Conservation (phyloP, 192 early-diverging fungal species). For the Coemansia sp. region DNA sequence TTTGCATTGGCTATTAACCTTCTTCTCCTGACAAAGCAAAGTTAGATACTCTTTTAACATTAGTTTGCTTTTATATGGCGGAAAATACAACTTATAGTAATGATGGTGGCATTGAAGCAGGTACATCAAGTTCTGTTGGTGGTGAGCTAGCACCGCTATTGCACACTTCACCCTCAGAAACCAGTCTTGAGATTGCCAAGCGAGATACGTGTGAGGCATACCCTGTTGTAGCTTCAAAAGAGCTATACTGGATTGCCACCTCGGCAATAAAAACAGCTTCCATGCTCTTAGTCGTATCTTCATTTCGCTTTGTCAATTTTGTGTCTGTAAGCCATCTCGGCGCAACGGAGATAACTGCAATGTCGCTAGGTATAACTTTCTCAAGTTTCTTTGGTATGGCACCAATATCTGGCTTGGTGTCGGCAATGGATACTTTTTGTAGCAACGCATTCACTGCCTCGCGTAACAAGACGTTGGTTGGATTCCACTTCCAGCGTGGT, state of each 20-base stretch:
- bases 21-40: too few relatives aligned
- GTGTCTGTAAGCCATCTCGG: conserved; percentile 63
- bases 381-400: conserved; percentile 55
- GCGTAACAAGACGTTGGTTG: conserved; percentile 36
- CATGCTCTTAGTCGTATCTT: conserved; percentile 65
- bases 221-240: conserved; percentile 19
- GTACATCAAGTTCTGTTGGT: too few relatives aligned
- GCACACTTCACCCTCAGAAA: too few relatives aligned
- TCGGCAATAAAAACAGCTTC: conserved; percentile 54
- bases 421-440: conserved; percentile 52
- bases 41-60: too few relatives aligned
- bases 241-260: conserved; percentile 33
- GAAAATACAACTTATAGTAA: too few relatives aligned
- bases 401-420: conserved; percentile 61
- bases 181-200: too few relatives aligned
- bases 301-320: conserved; percentile 64
- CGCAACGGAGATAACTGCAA: conserved; percentile 62
- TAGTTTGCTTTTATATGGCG: too few relatives aligned
- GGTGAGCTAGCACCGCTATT: too few relatives aligned
- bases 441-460: conserved; percentile 21
- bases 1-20: too few relatives aligned
- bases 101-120: too few relatives aligned
- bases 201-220: conserved; percentile 14
- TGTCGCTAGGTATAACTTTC: conserved; percentile 61
- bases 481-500: conserved; percentile 36